Conservation (phyloP, 1,284 basidiomycete genomes). For the Ustilago lituana region DNA sequence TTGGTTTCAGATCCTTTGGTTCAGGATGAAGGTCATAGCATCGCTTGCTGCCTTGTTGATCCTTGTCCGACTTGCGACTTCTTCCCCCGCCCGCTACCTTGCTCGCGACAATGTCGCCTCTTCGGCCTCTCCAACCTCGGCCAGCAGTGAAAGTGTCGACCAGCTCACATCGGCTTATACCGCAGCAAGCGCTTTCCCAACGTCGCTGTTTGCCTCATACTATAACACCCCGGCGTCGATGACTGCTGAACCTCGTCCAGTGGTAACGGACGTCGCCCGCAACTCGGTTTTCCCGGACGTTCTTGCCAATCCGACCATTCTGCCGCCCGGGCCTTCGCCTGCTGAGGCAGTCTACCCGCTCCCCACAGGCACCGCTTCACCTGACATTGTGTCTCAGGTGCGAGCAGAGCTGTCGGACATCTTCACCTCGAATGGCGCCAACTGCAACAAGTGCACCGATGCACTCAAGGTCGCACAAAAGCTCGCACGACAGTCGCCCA, state of each 20-base stretch:
- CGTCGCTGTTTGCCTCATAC: constrained; percentile 57
- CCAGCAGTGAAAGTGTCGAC: constrained; percentile 17
- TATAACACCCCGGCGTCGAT: constrained; percentile 45
- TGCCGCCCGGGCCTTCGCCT: constrained; percentile 72
- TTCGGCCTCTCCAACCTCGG: not conserved
- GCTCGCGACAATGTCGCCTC: constrained; percentile 9
- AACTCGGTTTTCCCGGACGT: constrained; percentile 68
- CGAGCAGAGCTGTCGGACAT: constrained; percentile 68
- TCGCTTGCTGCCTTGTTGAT: constrained; percentile 21
- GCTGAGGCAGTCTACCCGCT: constrained; percentile 54
- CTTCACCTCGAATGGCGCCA: constrained; percentile 64
- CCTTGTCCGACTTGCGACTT: constrained; percentile 17
- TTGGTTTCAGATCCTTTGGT: constrained; percentile 9
- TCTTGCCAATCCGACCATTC: constrained; percentile 74
- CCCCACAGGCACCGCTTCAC: constrained; percentile 61
- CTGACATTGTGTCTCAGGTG: constrained; percentile 69
- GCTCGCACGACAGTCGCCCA: constrained; percentile 75
- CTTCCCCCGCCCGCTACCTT: constrained; percentile 20
- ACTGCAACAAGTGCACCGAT: constrained; percentile 75
- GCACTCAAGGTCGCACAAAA: constrained; percentile 76
- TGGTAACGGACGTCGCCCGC: constrained; percentile 53
- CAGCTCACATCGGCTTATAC: constrained; percentile 54
- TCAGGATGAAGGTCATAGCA: constrained; percentile 37
- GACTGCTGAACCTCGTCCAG: constrained; percentile 54
- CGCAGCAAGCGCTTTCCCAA: constrained; percentile 61